These are phyloP conservation scores for Phymatotrichopsis omnivora DNA, from an alignment of 2,329 filamentous ascomycete genomes.

Conservation along the genomic window DNA sequence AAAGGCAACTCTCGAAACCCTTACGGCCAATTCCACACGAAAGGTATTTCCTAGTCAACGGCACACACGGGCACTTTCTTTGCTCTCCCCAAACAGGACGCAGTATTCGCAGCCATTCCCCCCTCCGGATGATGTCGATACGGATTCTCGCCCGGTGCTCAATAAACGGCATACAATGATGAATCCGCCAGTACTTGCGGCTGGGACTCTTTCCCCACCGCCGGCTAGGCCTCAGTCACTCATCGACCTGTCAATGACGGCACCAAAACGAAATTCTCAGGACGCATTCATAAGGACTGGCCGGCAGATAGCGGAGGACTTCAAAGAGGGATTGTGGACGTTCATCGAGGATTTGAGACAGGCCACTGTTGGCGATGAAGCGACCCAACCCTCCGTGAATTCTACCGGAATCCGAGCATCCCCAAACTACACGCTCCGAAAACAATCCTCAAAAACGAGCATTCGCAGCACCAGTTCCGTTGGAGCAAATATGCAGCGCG, in stretches of 20 bases:
- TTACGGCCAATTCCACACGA: slow-evolving; percentile 48
- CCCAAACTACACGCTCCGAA: slow-evolving; percentile 42
- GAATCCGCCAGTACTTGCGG: slow-evolving; percentile 5
- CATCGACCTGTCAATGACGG: slow-evolving; percentile 9
- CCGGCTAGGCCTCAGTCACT: slow-evolving; percentile 18
- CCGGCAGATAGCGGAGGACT: slow-evolving; percentile 79
- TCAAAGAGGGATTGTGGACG: slow-evolving; percentile 81
- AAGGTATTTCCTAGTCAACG: slow-evolving; percentile 34
- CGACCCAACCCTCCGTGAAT: slow-evolving; percentile 39
- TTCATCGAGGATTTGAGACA: slow-evolving; percentile 94
- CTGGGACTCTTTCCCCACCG: not conserved
- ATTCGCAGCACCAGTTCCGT: slow-evolving; percentile 14
- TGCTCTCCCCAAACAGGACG: slow-evolving; percentile 60
- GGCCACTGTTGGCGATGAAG: slow-evolving; percentile 91
- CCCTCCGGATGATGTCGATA: slow-evolving; percentile 24
- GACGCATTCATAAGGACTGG: slow-evolving; percentile 46
- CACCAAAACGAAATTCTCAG: slow-evolving; percentile 31
- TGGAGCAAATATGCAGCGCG: slow-evolving; percentile 3
- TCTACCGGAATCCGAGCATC: slow-evolving; percentile 15
- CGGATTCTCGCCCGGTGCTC: not conserved
- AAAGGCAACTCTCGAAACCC: slow-evolving; percentile 50
- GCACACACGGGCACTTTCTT: slow-evolving; percentile 49
- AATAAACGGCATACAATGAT: slow-evolving; percentile 19
- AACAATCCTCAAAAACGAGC: slow-evolving; percentile 32
- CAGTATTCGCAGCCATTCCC: slow-evolving; percentile 33